Percentiles rank a stretch among this genome's conserved stretches.
These are phyloP conservation scores for Forsythia suspensa DNA, from an alignment of 257 asterid species.

Conservation along the genomic window DNA sequence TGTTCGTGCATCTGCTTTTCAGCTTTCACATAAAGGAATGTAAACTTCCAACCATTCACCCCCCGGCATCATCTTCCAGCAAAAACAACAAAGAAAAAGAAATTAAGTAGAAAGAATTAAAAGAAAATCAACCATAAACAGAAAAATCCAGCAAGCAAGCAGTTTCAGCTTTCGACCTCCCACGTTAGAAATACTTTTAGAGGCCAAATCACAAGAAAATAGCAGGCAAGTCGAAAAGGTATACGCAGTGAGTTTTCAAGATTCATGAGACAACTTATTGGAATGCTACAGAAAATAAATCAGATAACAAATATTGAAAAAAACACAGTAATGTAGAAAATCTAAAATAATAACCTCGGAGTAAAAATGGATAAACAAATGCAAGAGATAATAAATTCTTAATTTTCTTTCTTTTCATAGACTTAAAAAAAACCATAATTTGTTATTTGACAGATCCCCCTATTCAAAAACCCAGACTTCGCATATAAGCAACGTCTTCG, in stretches of 20 bases:
- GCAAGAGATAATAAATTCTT: not conserved
- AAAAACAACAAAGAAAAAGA: no score
- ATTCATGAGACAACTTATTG: not conserved
- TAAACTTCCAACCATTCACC: no score
- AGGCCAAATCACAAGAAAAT: no score
- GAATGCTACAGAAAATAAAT: not conserved
- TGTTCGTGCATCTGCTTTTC: no score
- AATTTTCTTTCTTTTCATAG: not conserved
- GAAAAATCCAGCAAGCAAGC: no score
- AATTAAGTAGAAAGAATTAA: no score
- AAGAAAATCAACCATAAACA: no score
- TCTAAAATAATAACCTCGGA: not conserved
- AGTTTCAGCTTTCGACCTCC: no score
- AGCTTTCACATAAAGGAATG: no score
- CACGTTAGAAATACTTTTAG: no score
- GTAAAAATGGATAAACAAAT: not conserved
- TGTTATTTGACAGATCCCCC: conserved; percentile 9
- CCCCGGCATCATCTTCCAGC: no score
- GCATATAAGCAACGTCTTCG: conserved; percentile 12
- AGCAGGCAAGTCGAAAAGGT: no score
- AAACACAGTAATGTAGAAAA: not conserved
- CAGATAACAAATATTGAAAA: not conserved
- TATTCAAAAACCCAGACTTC: conserved; percentile 18
- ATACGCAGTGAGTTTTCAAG: not conserved
- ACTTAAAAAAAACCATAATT: not conserved